Conservation (phyloP, 805 yeast genomes). For the Yamadazyma sp. region DNA sequence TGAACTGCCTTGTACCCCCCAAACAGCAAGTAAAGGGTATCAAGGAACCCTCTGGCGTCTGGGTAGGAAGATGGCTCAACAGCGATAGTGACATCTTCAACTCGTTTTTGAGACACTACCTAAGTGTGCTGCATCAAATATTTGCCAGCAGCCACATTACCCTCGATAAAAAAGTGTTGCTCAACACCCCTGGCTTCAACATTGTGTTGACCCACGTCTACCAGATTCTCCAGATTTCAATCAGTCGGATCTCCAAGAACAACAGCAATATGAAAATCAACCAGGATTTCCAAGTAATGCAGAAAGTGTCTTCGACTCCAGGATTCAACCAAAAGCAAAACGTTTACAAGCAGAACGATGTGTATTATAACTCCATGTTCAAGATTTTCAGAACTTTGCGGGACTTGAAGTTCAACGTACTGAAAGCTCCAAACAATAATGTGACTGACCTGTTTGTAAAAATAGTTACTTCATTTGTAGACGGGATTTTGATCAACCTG, state of each 20-base stretch:
- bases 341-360: slow-evolving; percentile 27
- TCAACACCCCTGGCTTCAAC: slow-evolving; percentile 45
- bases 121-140: slow-evolving; percentile 23
- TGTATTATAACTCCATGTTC: slow-evolving; percentile 39
- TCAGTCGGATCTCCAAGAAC: slow-evolving; percentile 23
- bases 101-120: slow-evolving; percentile 61
- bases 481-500: slow-evolving; percentile 31
- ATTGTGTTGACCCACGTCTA: slow-evolving; percentile 46
- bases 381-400: slow-evolving; percentile 41
- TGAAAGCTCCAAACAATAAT: background rate
- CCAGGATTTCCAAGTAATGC: slow-evolving; percentile 7
- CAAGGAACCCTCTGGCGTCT: slow-evolving; percentile 55
- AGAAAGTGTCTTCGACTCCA: background rate
- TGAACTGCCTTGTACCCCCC: slow-evolving; percentile 42
- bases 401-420: slow-evolving; percentile 28
- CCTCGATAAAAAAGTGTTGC: slow-evolving; percentile 13
- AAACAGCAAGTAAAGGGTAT: slow-evolving; percentile 48
- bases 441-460: background rate
- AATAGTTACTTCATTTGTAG: slow-evolving; percentile 22
- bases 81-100: slow-evolving; percentile 58
- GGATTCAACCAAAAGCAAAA: background rate
- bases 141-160: background rate
- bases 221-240: slow-evolving; percentile 40
- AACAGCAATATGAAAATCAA: slow-evolving; percentile 10
- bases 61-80: slow-evolving; percentile 63